Evolutionary conservation across 1,284 basidiomycete species (phyloP).

Genomic region (Stygiomarasmius scandens): DNA sequence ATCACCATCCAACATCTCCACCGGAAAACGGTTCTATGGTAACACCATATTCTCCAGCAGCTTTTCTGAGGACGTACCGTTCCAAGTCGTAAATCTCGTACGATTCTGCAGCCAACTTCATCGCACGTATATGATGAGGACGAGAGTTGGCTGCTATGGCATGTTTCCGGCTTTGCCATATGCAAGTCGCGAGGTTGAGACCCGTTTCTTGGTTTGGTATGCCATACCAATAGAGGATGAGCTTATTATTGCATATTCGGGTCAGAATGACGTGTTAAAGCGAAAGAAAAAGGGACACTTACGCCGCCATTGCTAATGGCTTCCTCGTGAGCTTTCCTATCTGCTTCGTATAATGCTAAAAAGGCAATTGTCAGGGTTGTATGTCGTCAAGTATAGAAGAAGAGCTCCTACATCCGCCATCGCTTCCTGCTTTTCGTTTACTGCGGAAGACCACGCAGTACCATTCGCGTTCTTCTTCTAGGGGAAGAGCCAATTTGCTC

Average conservation of each 20-base stretch:
- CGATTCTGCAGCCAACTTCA: conserved; percentile 75
- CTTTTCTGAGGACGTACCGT: conserved; percentile 72
- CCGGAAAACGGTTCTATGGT: conserved; percentile 61
- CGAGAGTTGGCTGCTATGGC: conserved; percentile 80
- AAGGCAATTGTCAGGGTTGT: conserved; percentile 5
- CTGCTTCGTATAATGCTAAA: conserved; percentile 81
- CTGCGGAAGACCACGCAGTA: conserved; percentile 91
- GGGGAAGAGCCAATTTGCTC: conserved; percentile 68
- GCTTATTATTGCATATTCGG: conserved; percentile 39
- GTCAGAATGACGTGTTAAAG: conserved; percentile 10
- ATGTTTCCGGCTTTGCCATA: conserved; percentile 87
- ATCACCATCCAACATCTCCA: conserved; percentile 73
- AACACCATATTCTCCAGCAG: conserved; percentile 56
- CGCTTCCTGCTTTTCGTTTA: conserved; percentile 69
- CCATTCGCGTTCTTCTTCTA: conserved; percentile 80
- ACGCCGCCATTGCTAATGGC: conserved; percentile 85
- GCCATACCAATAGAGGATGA: conserved; percentile 90
- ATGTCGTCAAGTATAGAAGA: too few relatives aligned
- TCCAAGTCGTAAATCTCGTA: conserved; percentile 84
- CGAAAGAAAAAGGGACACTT: conserved; percentile 25
- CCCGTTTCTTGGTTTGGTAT: conserved; percentile 76
- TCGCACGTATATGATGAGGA: conserved; percentile 81
- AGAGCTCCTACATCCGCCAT: conserved; percentile 60
- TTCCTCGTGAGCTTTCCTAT: conserved; percentile 87
- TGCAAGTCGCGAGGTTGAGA: conserved; percentile 91